Conservation (phyloP, 495 filamentous ascomycete genomes). For the Daldinia grandis region DNA sequence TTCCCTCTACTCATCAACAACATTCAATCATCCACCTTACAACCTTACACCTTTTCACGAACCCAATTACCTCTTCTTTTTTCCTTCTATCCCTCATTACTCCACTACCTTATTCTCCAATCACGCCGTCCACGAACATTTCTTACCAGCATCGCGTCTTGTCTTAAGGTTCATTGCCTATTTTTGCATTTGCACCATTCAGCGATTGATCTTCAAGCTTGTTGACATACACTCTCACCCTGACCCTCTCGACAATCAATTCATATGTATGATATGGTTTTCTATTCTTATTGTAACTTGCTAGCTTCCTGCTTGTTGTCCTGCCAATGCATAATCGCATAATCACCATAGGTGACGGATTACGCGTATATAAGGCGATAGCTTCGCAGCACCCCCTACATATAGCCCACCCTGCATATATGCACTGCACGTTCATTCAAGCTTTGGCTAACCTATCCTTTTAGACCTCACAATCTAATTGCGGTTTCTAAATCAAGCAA, state of each 20-base stretch:
- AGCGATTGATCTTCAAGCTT: constrained; percentile 31
- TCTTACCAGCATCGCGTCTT: constrained; percentile 31
- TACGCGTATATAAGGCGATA: constrained; percentile 9
- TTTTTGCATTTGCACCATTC: constrained; percentile 16
- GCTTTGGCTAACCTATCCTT: constrained; percentile 5
- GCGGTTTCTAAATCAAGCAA: constrained; percentile 15
- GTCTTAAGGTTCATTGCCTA: constrained; percentile 25
- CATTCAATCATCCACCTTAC: constrained; percentile 16
- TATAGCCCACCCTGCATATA: constrained; percentile 23
- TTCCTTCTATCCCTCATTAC: constrained; percentile 24
- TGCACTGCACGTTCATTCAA: neutral
- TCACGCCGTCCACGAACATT: neutral
- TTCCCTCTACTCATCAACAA: constrained; percentile 33
- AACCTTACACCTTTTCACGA: neutral
- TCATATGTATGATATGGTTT: constrained; percentile 31
- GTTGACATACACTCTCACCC: constrained; percentile 30
- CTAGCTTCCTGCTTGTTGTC: neutral
- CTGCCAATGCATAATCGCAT: neutral
- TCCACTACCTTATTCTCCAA: constrained; percentile 1
- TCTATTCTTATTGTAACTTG: neutral
- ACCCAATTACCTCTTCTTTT: constrained; percentile 7
- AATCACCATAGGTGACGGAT: neutral
- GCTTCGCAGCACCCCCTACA: neutral
- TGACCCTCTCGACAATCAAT: constrained; percentile 26
- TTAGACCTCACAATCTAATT: constrained; percentile 26